A percentile compares a stretch with the other conserved stretches of the same genome.
phyloP scores from a whole-genome alignment of 176 grass and related monocot genomes.

The Carex littledalei region DNA sequence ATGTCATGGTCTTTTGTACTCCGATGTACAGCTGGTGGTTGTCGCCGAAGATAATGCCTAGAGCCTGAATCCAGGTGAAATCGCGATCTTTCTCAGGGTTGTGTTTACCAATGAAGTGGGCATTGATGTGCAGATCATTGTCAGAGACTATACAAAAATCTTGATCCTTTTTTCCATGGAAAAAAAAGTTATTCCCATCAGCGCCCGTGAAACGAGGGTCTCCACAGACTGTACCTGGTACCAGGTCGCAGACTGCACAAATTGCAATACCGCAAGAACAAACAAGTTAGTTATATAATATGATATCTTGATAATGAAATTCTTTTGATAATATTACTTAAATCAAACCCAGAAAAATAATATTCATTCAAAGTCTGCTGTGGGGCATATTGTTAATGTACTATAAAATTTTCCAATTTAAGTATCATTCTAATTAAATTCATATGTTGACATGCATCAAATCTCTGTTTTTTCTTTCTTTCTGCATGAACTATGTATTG shows the following conservation, averaged over 20 bases:
- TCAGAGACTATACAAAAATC: constrained; percentile 33
- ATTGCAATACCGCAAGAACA: constrained; percentile 8
- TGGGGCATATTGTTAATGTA: too few species aligned
- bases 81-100: constrained; percentile 14
- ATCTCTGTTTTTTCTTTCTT: not conserved
- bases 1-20: constrained; percentile 27
- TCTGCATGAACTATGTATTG: not conserved
- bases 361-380: too few species aligned
- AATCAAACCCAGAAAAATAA: not conserved
- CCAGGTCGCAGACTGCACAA: constrained; percentile 15
- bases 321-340: not conserved
- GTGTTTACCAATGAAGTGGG: constrained; percentile 37
- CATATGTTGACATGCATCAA: not conserved
- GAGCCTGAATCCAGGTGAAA: constrained; percentile 32
- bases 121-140: constrained; percentile 30
- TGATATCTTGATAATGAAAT: not conserved
- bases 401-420: not conserved
- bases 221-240: constrained; percentile 9
- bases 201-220: constrained; percentile 35
- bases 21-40: constrained; percentile 42
- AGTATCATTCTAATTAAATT: not conserved
- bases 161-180: constrained; percentile 30
- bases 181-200: constrained; percentile 34
- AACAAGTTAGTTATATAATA: not conserved
- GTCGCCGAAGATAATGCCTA: constrained; percentile 29